phyloP scores from a whole-genome alignment of 2,329 filamentous ascomycete species.

The Aspergillus sp. region DNA sequence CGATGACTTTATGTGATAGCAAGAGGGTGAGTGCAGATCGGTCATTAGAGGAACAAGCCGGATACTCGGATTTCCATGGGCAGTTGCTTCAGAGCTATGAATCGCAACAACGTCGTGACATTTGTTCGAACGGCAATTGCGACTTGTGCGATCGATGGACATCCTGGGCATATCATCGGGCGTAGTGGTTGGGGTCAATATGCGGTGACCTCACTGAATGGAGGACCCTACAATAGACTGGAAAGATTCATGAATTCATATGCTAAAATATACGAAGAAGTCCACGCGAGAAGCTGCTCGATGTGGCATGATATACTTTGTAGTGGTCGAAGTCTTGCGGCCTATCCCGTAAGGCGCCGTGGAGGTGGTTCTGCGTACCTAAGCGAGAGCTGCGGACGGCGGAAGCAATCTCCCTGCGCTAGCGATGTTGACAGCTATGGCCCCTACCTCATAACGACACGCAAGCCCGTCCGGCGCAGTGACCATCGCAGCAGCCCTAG shows the following conservation, averaged over 20 bases:
- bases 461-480: neutral
- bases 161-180: neutral
- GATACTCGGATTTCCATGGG: neutral
- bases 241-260: neutral
- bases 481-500: conserved; percentile 2
- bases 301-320: neutral
- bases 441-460: conserved; percentile 16
- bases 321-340: neutral
- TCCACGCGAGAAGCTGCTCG: neutral
- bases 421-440: conserved; percentile 40
- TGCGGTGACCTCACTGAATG: neutral
- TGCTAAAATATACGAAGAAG: neutral
- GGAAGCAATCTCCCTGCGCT: conserved; percentile 27
- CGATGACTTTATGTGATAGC: conserved; percentile 85
- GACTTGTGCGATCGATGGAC: neutral
- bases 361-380: conserved; percentile 9
- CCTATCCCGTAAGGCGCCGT: neutral
- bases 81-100: neutral
- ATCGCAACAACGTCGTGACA: neutral
- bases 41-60: neutral
- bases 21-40: neutral
- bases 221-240: neutral
- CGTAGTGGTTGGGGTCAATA: neutral
- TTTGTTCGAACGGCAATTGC: neutral
- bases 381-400: conserved; percentile 19